Evolutionary conservation across 352 stramenopile genomes (phyloP).

Genomic region (Halophytophthora batemanensis): DNA sequence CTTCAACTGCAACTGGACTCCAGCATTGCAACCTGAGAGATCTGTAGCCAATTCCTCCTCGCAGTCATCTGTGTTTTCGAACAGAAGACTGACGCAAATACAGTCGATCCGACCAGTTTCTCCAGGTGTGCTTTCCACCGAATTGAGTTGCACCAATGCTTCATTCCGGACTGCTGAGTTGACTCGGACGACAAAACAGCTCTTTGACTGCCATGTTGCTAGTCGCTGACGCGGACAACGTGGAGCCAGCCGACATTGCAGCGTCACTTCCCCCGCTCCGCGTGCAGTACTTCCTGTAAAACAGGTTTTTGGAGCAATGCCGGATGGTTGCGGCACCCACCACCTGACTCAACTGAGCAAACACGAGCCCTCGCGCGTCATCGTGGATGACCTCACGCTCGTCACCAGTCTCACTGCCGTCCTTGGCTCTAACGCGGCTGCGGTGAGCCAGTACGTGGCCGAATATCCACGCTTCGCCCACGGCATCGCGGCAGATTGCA

Average conservation of each 20-base stretch:
- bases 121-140: background rate
- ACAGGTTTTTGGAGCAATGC: conserved; percentile 23
- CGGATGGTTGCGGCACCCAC: conserved; percentile 23
- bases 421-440: conserved; percentile 4
- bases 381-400: conserved; percentile 21
- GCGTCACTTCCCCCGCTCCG: background rate
- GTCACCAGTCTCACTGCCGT: conserved; percentile 2
- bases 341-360: conserved; percentile 19
- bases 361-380: conserved; percentile 16
- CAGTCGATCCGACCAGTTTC: background rate
- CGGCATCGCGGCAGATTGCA: conserved; percentile 26
- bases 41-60: background rate
- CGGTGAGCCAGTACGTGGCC: conserved; percentile 16
- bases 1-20: background rate
- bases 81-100: background rate
- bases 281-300: conserved; percentile 19
- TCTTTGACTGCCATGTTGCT: conserved; percentile 3
- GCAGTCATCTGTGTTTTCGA: background rate
- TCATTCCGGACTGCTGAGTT: conserved; percentile 2
- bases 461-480: conserved; percentile 28
- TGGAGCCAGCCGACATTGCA: background rate
- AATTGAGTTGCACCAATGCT: background rate
- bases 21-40: background rate
- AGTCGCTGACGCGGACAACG: background rate
- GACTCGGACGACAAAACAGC: conserved; percentile 22